Percentiles rank a stretch among this genome's conserved stretches.
phyloP scores from a whole-genome alignment of 2,329 filamentous ascomycete genomes.

The Aspergillus tamarii region DNA sequence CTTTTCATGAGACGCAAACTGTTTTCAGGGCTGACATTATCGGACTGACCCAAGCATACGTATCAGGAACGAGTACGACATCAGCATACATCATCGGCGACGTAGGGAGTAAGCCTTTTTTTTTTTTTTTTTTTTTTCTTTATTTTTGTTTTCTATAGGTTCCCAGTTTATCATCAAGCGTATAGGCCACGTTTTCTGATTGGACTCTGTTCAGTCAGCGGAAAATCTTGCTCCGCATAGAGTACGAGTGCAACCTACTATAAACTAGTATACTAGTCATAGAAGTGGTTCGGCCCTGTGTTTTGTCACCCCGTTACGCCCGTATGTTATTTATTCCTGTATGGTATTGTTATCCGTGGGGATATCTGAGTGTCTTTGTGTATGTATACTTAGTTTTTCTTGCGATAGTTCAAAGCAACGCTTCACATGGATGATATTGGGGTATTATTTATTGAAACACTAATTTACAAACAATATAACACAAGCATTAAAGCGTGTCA shows the following conservation, averaged over 20 bases:
- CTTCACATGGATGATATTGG: background rate
- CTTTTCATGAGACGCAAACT: background rate
- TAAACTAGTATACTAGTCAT: no score
- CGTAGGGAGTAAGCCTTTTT: no score
- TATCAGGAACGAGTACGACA: background rate
- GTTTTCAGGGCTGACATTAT: background rate
- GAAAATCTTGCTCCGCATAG: no score
- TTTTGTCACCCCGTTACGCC: conserved; percentile 6
- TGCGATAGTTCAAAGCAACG: background rate
- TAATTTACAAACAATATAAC: background rate
- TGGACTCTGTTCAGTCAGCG: no score
- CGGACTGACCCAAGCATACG: background rate
- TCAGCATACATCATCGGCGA: background rate
- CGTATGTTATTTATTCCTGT: background rate
- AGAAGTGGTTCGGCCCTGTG: conserved; percentile 4
- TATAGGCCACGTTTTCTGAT: background rate
- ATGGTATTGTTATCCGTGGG: background rate
- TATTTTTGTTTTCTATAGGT: no score
- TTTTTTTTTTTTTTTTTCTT: no score
- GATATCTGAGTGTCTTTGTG: no score
- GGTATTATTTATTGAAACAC: background rate
- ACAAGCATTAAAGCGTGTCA: conserved; percentile 6
- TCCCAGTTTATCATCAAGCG: no score
- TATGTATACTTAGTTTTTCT: no score
- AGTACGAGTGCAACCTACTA: no score